Percentiles rank a stretch among this genome's conserved stretches.
Evolutionary conservation across 2,329 filamentous ascomycete species (phyloP).

Genomic region (Diaporthe sp.): DNA sequence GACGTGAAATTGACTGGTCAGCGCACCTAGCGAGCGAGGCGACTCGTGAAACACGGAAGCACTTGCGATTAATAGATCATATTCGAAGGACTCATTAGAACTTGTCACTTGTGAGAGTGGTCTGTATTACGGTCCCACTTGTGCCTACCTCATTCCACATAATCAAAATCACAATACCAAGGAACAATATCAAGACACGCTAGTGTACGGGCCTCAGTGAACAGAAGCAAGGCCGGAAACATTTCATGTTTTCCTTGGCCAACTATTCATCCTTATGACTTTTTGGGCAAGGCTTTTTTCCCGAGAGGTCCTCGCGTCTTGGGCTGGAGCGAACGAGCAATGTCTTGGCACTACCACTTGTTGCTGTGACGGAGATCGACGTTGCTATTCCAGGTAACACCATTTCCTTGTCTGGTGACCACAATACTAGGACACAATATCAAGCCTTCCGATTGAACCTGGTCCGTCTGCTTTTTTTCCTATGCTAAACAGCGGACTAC

Average conservation of each 20-base stretch:
- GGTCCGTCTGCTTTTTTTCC: constrained; percentile 11
- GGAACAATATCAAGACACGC: constrained; percentile 12
- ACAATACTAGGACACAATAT: constrained; percentile 37
- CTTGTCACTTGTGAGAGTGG: not conserved
- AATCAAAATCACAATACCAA: constrained; percentile 35
- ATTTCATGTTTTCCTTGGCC: not conserved
- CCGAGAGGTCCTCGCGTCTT: not conserved
- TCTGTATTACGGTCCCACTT: not conserved
- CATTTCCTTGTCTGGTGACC: constrained; percentile 32
- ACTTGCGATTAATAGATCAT: not conserved
- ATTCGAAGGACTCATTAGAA: not conserved
- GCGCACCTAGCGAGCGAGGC: not conserved
- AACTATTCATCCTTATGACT: too few relatives aligned
- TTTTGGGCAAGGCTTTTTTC: not conserved
- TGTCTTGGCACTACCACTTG: not conserved
- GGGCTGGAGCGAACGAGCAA: too few relatives aligned
- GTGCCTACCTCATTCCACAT: not conserved
- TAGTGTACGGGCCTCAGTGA: not conserved
- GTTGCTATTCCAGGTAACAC: not conserved
- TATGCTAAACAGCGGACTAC: not conserved
- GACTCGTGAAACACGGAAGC: not conserved
- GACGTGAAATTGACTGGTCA: not conserved
- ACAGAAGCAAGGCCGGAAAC: not conserved
- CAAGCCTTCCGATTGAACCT: not conserved
- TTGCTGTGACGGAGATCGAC: not conserved